Base-by-base conservation (phyloP, 768 basidiomycete species). In the Phaffia australis region DNA sequence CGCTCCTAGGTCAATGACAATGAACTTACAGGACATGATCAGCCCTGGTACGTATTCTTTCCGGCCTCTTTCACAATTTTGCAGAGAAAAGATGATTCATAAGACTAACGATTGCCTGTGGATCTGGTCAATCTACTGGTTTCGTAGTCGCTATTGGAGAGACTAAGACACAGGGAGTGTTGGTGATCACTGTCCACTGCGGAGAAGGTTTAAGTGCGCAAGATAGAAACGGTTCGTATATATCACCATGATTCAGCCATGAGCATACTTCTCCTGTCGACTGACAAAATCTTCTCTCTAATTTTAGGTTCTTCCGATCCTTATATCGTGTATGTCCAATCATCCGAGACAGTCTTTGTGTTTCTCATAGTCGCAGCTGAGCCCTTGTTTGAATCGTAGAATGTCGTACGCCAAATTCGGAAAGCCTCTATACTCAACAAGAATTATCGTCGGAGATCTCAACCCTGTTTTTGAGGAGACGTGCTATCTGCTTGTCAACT, bases 11-110 rank as follows among this genome's bases (percentile, higher is more conserved):
- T 59, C 56, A 30, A 69, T 69, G 67, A 86, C 82, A 2, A 69
- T 89, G 48, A 85, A 88, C 72, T 66, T 89, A 64, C 84, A 85
- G 76, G 80, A 82, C 49, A 74, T 86, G 71, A 74, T 87, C 80
- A 49, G 83, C 82, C 64, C 77, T 81, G 48, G 83, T 84, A 70
- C 11, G 35, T 11, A 5, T 42, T 11, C 35, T 42, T 42, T 42
- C 11, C 35, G 4, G 6, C 35, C 11, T 42, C 6, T 42, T 42
- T 42, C 4, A 5, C 35, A 42, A 42, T 11, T 42, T 42, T 4
- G 11, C 11, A 5, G 35, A 11, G 35, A 11, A 42, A 42, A 42
- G 35, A 11, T 42, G 35, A 11, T 42, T 42, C 35, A 11, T 42
- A 42, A 11, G 35, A 42, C 35, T 42, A 11, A 42, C 11, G 35